Conservation (phyloP, 164 flowering plant species). For the Liriodendron chinense region DNA sequence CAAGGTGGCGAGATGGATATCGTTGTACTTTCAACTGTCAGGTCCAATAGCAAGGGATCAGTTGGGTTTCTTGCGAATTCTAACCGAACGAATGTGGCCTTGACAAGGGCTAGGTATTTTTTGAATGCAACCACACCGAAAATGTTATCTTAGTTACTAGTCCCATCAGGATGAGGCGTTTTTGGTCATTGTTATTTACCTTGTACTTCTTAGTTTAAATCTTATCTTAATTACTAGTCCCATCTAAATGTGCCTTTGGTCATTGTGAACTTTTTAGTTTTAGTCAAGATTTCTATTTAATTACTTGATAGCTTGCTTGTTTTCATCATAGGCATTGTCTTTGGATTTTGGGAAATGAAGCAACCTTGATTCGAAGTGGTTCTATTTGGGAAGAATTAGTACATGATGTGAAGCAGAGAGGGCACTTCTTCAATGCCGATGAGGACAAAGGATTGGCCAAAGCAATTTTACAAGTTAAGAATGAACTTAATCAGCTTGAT, state of each 20-base stretch:
- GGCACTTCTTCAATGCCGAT: constrained; percentile 17
- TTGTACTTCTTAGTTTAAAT: background rate
- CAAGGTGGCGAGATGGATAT: constrained; percentile 66
- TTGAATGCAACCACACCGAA: background rate
- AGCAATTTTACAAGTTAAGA: constrained; percentile 42
- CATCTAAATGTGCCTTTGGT: background rate
- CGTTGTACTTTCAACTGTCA: constrained; percentile 51
- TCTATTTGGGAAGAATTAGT: constrained; percentile 27
- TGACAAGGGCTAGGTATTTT: constrained; percentile 66
- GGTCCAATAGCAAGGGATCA: constrained; percentile 41
- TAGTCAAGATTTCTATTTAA: background rate
- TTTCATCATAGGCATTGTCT: constrained; percentile 48
- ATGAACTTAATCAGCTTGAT: constrained; percentile 63
- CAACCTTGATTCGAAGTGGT: constrained; percentile 18
- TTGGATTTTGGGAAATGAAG: constrained; percentile 30
- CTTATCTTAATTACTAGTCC: background rate
- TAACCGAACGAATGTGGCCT: constrained; percentile 56
- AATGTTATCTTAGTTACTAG: background rate
- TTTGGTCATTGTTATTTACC: background rate
- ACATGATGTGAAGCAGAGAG: constrained; percentile 21
- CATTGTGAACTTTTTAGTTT: background rate
- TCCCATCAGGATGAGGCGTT: background rate
- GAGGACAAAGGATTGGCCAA: constrained; percentile 26
- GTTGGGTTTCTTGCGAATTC: constrained; percentile 48
- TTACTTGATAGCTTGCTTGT: constrained; percentile 28